Evolutionary conservation across 257 asterid genomes (phyloP), one percentile per base, ranked within the genome.

Genomic region (Nicotiana noctiflora): DNA sequence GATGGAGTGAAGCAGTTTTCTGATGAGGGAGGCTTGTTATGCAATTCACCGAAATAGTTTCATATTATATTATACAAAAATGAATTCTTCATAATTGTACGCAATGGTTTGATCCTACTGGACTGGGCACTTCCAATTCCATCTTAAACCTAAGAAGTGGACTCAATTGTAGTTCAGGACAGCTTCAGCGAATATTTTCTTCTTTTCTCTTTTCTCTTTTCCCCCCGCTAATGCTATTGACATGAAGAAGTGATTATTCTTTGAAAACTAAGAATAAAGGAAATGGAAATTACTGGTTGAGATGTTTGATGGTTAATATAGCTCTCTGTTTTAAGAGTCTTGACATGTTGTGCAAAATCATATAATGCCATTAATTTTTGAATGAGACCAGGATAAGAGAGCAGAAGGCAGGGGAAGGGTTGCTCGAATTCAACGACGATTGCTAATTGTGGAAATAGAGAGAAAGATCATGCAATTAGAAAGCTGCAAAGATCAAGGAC

Each of bases 401-500:
- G 97, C 98, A 68, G 97, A 93, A 91, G 99, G 99, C 61, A 90
- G 95, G 86, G 99, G 99, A 84, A 89, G 97, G 88, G 92, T 88
- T 87, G 98, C 99, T 83, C 92, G 98, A 72, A 89, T 93, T 53
- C 98, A 93, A 77, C 92, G 99, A 90, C 87, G 99, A 88, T 87
- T 92, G 79, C 84, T 93, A 79, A 82, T 93, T 44, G 96, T 89
- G 84, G 97, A 93, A 85, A 90, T 95, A 82, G 95, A 93, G 88
- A 92, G 96, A 86, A 93, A 93, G 77, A 85, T 92, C 68, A 84
- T 89, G 88, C 93, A 92, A 89, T 88, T 82, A 67, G 94, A 93
- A 87, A 84, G 70, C 81, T 93, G 52, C 89, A 85, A 84, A 84
- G 96, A 90, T 75, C 92, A 86, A 88, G 99, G 94, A 83, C 78